Evolutionary conservation across 2,329 filamentous ascomycete genomes (phyloP).

Genomic region (Ceratocystis destructans): DNA sequence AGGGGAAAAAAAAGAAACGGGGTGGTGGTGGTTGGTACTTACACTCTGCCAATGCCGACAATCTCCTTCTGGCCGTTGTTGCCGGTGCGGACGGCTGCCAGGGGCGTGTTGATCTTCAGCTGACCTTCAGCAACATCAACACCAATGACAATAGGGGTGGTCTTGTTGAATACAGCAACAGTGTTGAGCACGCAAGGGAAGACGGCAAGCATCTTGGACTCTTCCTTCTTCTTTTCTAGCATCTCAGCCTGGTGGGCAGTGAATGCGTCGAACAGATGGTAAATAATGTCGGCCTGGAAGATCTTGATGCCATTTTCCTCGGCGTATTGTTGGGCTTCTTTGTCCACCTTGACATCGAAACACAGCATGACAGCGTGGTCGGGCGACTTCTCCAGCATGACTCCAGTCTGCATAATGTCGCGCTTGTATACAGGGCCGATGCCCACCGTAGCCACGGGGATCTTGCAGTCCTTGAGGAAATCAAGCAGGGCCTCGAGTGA

Average conservation of each 20-base stretch:
- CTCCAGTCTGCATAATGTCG: conserved; percentile 87
- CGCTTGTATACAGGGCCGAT: conserved; percentile 97
- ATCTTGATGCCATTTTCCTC: conserved; percentile 93
- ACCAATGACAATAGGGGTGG: conserved; percentile 83
- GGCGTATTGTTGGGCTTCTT: conserved; percentile 80
- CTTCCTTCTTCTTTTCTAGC: conserved; percentile 85
- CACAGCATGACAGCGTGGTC: conserved; percentile 99
- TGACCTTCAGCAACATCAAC: conserved; percentile 90
- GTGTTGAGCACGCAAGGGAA: conserved; percentile 88
- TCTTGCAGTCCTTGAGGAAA: conserved; percentile 91
- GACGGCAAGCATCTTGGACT: conserved; percentile 86
- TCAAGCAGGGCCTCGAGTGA: conserved; percentile 92
- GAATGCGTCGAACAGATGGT: conserved; percentile 94
- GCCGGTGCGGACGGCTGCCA: conserved; percentile 75
- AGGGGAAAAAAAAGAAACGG: neutral
- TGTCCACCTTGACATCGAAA: conserved; percentile 99
- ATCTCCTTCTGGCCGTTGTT: conserved; percentile 73
- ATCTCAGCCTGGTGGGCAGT: conserved; percentile 86
- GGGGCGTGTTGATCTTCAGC: conserved; percentile 74
- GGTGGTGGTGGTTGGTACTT: conserved; percentile 32
- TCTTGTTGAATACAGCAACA: conserved; percentile 98
- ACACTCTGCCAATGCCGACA: conserved; percentile 81
- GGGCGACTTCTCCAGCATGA: conserved; percentile 90
- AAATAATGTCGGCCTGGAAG: conserved; percentile 97
- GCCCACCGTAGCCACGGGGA: conserved; percentile 91